These are phyloP conservation scores for Gynostemma pentaphyllum DNA, from an alignment of 306 rosid genomes.

Conservation along the genomic window DNA sequence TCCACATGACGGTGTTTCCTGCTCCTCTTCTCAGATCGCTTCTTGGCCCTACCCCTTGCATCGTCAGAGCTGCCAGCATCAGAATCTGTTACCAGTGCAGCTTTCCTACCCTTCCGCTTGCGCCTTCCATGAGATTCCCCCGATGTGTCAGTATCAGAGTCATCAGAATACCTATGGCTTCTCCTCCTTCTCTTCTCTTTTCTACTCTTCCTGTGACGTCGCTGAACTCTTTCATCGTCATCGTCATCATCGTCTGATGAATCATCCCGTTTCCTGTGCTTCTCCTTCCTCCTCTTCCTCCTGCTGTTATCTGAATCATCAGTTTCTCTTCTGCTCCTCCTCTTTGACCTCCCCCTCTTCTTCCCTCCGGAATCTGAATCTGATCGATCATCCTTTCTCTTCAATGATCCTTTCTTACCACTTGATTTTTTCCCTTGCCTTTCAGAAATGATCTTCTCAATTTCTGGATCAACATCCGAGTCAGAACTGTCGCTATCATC, in stretches of 20 bases:
- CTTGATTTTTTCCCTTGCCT: conserved; percentile 44
- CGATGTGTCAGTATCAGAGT: conserved; percentile 54
- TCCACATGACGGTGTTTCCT: conserved; percentile 32
- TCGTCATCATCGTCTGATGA: conserved; percentile 37
- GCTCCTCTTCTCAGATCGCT: conserved; percentile 47
- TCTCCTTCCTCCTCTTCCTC: conserved; percentile 51
- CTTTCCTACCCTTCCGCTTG: conserved; percentile 45
- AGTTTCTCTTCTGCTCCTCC: conserved; percentile 42
- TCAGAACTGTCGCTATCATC: conserved; percentile 62
- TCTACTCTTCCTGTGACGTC: conserved; percentile 29
- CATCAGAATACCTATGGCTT: conserved; percentile 39
- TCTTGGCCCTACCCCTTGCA: conserved; percentile 46
- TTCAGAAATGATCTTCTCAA: conserved; percentile 63
- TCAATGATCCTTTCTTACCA: conserved; percentile 29
- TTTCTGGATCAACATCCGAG: conserved; percentile 64
- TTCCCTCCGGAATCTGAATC: conserved; percentile 38
- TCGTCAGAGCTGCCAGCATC: conserved; percentile 36
- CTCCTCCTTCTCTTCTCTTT: conserved; percentile 51
- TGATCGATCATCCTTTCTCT: conserved; percentile 32
- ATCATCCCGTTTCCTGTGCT: conserved; percentile 37
- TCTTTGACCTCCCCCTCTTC: conserved; percentile 82
- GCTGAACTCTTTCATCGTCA: conserved; percentile 20
- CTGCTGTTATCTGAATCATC: conserved; percentile 59
- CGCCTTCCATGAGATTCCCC: conserved; percentile 35
- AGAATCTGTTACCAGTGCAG: conserved; percentile 31